Evolutionary conservation across 352 stramenopile species (phyloP), one percentile per base, ranked within the genome.

Genomic region (Vaucheria bursata): DNA sequence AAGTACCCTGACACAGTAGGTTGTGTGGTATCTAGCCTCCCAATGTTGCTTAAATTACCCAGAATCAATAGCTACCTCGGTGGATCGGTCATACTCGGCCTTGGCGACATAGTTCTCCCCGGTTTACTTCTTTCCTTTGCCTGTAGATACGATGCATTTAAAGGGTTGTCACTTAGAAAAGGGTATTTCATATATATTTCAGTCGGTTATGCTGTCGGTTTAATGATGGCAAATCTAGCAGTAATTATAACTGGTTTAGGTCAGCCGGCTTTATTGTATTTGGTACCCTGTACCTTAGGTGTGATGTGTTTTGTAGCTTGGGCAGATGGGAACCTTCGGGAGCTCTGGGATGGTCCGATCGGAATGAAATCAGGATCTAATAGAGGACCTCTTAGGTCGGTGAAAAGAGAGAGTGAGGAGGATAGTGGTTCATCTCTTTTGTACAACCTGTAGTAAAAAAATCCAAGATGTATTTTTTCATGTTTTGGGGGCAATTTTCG

Each of bases 261-360:
- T 0, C 94, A 98, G 81, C 94, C 94, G 5, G 94, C 94, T 35
- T 87, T 98, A 38, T 90, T 98, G 86, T 98, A 98, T 85, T 79
- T 98, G 2, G 94, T 98, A 36, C 93, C 93, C 25, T 94, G 88
- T 75, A 96, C 91, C 37, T 86, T 97, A 0, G 92, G 92, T 12
- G 81, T 92, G 31, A 87, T 97, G 39, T 71, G 81, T 12, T 79
- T 91, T 70, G 85, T 94, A 72, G 85, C 84, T 0, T 92, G 89
- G 84, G 88, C 83, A 34, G 89, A 91, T 32, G 90, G 91, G 33
- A 94, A 95, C 76, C 84, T 95, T 8, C 81, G 74, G 34, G 92
- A 94, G 74, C 83, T 97, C 34, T 97, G 91, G 91, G 85, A 92
- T 34, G 91, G 91, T 1, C 92, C 92, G 12, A 67, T 78, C 1